Evolutionary conservation across 257 asterid genomes (phyloP), one percentile per base, ranked within the genome.

Genomic region (Rhazya stricta): DNA sequence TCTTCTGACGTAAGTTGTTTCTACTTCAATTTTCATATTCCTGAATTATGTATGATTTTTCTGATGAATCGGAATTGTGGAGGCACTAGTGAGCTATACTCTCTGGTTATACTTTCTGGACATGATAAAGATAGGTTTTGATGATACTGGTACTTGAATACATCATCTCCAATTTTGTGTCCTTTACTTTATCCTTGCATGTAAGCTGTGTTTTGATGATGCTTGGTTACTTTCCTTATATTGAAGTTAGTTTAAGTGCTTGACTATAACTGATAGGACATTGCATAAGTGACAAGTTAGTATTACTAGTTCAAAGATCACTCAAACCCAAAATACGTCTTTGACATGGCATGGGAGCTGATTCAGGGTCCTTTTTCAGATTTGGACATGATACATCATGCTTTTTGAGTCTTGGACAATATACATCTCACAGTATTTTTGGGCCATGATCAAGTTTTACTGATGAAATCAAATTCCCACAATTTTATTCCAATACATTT

Each of bases 1-100:
- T 82, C 84, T 89, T 15, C 85, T 73, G 75, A 95, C 96, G 99
- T 95, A 77, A 86, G 97, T 81, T 45, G 25, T 71, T 43, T 62
- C 29, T 56, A 29, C 60, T 25, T 29, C 16, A 36, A 43, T 21
- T 70, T 72, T 77, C 62, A 73, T 45, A 34, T 75, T 50, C 54
- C 39, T 66, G 27, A 46, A 12, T 8, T 60, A 27, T 23, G 37
- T 72, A 56, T 76, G 61, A 67, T 15, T 19, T 69, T 67, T 75
- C 23, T 75, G n/a, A 4, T 43, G 57, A n/a, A 27, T 11, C 42
- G 13, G 36, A 68, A 42, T 25, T 21, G 12, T 36, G 27, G 10
- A 18, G 45, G 29, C 54, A 12, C 16, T 13, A 13, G 66, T 27
- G 36, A 43, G 37, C 13, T 43, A 5, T 21, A 12, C 13, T 12